Evolutionary conservation across 2,329 filamentous ascomycete species (phyloP).

Genomic region (Stagonosporopsis chrysanthemi): DNA sequence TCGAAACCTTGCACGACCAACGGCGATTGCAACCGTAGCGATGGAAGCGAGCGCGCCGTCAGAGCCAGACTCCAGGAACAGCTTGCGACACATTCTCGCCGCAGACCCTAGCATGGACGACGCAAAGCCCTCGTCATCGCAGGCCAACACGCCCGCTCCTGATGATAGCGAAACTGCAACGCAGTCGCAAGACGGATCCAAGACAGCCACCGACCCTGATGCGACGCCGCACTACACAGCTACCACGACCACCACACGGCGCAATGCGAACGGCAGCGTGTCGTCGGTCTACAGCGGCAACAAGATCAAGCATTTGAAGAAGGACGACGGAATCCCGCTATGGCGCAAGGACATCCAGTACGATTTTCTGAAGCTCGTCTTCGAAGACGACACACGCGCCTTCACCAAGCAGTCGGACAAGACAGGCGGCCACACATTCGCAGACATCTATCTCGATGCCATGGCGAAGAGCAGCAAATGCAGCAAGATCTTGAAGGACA

Average conservation of each 20-base stretch:
- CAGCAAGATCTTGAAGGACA: conserved; percentile 97
- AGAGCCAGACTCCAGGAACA: conserved; percentile 50
- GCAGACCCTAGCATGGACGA: conserved; percentile 48
- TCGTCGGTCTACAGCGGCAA: conserved; percentile 73
- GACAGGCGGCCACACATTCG: conserved; percentile 77
- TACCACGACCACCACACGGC: conserved; percentile 61
- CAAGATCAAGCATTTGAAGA: conserved; percentile 86
- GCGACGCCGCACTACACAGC: conserved; percentile 54
- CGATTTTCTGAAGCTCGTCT: conserved; percentile 82
- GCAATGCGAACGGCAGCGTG: conserved; percentile 70
- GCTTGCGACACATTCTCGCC: conserved; percentile 50
- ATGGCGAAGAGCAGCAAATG: conserved; percentile 99
- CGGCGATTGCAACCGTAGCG: conserved; percentile 16
- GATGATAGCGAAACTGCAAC: conserved; percentile 44
- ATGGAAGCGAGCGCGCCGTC: conserved; percentile 35
- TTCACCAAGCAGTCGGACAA: conserved; percentile 93
- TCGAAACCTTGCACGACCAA: conserved; percentile 28
- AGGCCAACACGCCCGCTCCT: conserved; percentile 39
- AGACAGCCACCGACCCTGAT: conserved; percentile 38
- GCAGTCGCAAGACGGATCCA: conserved; percentile 37
- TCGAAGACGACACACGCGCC: conserved; percentile 75
- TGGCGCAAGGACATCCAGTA: conserved; percentile 90
- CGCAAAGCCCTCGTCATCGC: conserved; percentile 37
- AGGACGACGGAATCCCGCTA: conserved; percentile 85
- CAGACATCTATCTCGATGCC: conserved; percentile 96